These are phyloP conservation scores for Pseudocercospora eumusae DNA, from an alignment of 2,329 filamentous ascomycete species.

Conservation along the genomic window DNA sequence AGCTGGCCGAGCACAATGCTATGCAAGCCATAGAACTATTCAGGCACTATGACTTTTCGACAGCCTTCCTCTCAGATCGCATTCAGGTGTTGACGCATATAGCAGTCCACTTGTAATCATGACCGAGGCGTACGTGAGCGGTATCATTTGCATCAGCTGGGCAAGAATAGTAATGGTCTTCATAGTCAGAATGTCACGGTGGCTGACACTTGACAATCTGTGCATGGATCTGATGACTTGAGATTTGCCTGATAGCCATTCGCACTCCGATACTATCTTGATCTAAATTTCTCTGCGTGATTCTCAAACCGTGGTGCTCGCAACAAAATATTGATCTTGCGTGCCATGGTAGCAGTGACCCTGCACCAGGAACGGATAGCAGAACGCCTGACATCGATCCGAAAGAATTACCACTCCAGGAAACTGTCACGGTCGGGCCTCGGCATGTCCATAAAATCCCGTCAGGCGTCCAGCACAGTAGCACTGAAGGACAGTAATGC, in stretches of 20 bases:
- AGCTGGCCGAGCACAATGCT: slow-evolving; percentile 12
- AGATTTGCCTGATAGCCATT: not conserved
- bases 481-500: not conserved
- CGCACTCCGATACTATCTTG: not conserved
- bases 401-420: slow-evolving; percentile 5
- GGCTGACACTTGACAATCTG: not conserved
- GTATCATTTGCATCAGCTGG: not conserved
- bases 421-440: not conserved
- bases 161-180: not conserved
- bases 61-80: slow-evolving; percentile 8
- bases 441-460: not conserved
- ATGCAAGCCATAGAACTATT: slow-evolving; percentile 8
- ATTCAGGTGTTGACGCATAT: slow-evolving; percentile 7
- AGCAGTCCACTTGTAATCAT: not conserved
- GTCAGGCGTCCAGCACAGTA: slow-evolving; percentile 5
- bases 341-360: not conserved
- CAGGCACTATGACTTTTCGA: slow-evolving; percentile 7
- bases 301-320: not conserved
- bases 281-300: not conserved
- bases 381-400: not conserved
- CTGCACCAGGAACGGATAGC: not conserved
- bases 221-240: not conserved
- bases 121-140: not conserved
- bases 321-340: not conserved
- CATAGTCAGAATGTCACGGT: not conserved